Conservation (phyloP, 1,139 yeast species). For the Lodderomyces parapsilosis region DNA sequence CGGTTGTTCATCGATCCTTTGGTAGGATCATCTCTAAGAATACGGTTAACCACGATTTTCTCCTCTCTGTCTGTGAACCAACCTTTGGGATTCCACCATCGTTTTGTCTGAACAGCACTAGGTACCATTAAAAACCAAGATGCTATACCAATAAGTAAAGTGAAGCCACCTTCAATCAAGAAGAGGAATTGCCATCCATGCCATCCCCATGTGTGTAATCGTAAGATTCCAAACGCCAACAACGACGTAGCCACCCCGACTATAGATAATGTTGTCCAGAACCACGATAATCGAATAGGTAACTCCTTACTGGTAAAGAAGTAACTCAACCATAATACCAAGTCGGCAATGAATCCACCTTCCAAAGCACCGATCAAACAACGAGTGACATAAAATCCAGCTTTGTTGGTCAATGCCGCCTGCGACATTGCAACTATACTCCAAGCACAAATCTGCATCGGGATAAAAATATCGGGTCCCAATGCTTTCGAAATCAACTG, state of each 20-base stretch:
- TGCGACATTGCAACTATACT: conserved; percentile 29
- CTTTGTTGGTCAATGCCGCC: conserved; percentile 23
- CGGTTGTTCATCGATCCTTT: conserved; percentile 71
- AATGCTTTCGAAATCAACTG: conserved; percentile 31
- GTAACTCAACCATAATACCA: conserved; percentile 26
- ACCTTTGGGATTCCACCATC: conserved; percentile 50
- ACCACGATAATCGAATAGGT: conserved; percentile 24
- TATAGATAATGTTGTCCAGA: conserved; percentile 17
- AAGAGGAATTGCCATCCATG: conserved; percentile 69
- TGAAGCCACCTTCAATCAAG: conserved; percentile 59
- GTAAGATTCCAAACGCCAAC: conserved; percentile 32
- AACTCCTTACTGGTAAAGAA: conserved; percentile 29
- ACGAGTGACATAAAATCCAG: conserved; percentile 27
- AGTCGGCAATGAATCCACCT: conserved; percentile 34
- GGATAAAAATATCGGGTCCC: conserved; percentile 34
- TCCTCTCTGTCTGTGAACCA: conserved; percentile 66
- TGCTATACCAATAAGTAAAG: conserved; percentile 53
- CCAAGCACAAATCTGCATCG: conserved; percentile 34
- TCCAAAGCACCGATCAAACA: conserved; percentile 28
- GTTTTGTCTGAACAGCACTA: conserved; percentile 54
- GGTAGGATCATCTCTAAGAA: conserved; percentile 65
- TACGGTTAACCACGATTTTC: conserved; percentile 59
- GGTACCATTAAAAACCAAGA: conserved; percentile 61
- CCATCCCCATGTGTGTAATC: conserved; percentile 25
- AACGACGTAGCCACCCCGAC: conserved; percentile 39